Conservation (phyloP, 2,329 filamentous ascomycete genomes). For the Ophiostoma ulmi region DNA sequence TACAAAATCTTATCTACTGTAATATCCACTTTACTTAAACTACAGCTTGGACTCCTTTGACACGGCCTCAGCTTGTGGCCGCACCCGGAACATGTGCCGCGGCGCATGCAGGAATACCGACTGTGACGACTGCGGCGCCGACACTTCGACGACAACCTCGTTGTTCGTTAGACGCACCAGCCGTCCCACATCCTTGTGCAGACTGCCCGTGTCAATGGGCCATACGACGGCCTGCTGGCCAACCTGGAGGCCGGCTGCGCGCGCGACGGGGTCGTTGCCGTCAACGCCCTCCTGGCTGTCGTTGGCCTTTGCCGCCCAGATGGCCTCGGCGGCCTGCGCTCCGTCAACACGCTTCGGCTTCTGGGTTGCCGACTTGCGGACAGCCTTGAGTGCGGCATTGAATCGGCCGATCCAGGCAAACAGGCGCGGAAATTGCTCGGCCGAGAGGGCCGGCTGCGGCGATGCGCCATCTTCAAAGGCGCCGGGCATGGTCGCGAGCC, state of each 20-base stretch:
- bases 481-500: conserved; percentile 53
- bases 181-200: conserved; percentile 53
- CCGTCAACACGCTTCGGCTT: conserved; percentile 42
- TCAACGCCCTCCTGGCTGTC: conserved; percentile 43
- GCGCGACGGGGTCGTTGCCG: conserved; percentile 42
- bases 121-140: conserved; percentile 35
- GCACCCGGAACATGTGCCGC: conserved; percentile 52
- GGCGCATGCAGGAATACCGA: conserved; percentile 56
- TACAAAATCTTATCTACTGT: no score
- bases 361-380: conserved; percentile 33
- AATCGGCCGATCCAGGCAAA: conserved; percentile 64
- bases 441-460: conserved; percentile 39
- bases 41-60: conserved; percentile 24
- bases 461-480: conserved; percentile 42
- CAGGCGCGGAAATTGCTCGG: conserved; percentile 51
- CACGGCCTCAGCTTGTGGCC: conserved; percentile 28
- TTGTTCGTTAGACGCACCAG: conserved; percentile 48
- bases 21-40: neutral
- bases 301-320: conserved; percentile 44
- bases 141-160: conserved; percentile 56
- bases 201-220: conserved; percentile 58
- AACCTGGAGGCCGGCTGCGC: conserved; percentile 44
- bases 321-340: conserved; percentile 46
- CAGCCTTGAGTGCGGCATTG: conserved; percentile 41
- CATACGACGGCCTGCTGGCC: conserved; percentile 54